phyloP scores from a whole-genome alignment of 2,329 filamentous ascomycete genomes.

The Pyrenochaeta sp. region DNA sequence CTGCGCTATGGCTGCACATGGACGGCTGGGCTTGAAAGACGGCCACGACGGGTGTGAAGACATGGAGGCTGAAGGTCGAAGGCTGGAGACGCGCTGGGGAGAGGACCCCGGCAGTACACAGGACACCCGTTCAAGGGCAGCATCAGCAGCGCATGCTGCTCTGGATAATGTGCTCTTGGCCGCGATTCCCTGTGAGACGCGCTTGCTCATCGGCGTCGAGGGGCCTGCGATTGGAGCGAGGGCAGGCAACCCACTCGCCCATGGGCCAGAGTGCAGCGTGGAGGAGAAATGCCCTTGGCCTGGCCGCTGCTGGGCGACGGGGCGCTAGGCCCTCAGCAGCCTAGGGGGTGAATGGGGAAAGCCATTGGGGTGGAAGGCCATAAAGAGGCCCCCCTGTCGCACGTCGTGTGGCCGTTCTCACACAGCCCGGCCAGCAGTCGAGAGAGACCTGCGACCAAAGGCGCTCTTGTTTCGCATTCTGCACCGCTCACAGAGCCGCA shows the following conservation, averaged over 20 bases:
- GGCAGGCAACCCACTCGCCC: conserved; percentile 19
- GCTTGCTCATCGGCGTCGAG: conserved; percentile 10
- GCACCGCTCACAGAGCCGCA: conserved; percentile 14
- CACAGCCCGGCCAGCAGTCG: conserved; percentile 23
- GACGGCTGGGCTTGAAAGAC: conserved; percentile 20
- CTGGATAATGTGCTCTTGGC: conserved; percentile 18
- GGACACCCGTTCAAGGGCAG: too few species aligned
- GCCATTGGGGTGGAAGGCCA: conserved; percentile 19
- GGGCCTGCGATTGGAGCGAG: conserved; percentile 15
- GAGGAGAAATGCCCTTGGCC: conserved; percentile 26
- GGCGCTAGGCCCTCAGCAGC: conserved; percentile 37
- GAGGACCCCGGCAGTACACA: too few species aligned
- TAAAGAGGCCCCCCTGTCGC: conserved; percentile 37
- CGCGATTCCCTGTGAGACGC: conserved; percentile 8
- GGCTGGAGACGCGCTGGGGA: too few species aligned
- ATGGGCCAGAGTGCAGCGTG: conserved; percentile 19
- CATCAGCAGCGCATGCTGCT: conserved; percentile 5
- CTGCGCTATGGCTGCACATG: conserved; percentile 32
- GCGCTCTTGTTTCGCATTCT: conserved; percentile 13
- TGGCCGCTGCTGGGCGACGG: conserved; percentile 28
- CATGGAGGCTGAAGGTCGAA: conserved; percentile 2
- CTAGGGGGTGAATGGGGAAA: conserved; percentile 27
- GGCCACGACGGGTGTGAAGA: conserved; percentile 10
- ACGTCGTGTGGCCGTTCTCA: conserved; percentile 22
- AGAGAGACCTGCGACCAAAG: conserved; percentile 9